Evolutionary conservation across 768 basidiomycete species (phyloP), one percentile per base, ranked within the genome.

Genomic region (Kwoniella bestiolae): DNA sequence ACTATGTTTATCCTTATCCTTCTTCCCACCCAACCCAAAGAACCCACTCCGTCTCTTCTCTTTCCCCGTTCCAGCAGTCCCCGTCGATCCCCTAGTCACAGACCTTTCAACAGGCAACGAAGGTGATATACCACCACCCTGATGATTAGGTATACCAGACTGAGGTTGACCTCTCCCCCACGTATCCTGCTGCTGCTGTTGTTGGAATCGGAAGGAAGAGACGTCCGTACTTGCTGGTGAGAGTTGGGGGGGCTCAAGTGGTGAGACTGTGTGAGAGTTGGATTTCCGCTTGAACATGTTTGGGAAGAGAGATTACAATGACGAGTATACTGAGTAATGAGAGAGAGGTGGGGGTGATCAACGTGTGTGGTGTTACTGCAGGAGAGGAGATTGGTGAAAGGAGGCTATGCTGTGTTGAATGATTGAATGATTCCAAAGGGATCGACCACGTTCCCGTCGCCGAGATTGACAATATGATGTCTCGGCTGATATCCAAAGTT

Each of bases 1-100:
- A 52, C 70, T 73, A 21, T 67, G 56, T 6, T 70, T 56, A 14
- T 70, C 64, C 16, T 71, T 66, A 55, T 71, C 60, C 18, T 70
- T 58, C 63, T 72, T 72, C 35, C 65, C 55, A 9, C 74, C 70
- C 26, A 78, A 58, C 16, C 73, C 73, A 62, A 78, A 78, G 56
- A 78, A 69, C 16, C 73, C 73, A 55, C 76, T 75, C 31, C 70
- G 56, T 52, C 76, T 51, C 59, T 74, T 78, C 52, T 71, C 76
- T 25, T 62, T 60, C 32, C 58, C 68, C 12, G 56, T 47, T 11
- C 56, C 21, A n/a, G 41, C 29, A 23, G 62, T 63, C 31, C 62
- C 53, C 14, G 34, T 56, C 16, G 38, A 49, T 18, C 60, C 50
- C 23, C 50, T 23, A 18, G 49, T 61, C 7, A 8, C n/a, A 3